phyloP scores from a whole-genome alignment of 2,329 filamentous ascomycete species.

The Chrysoporthe austroafricana region DNA sequence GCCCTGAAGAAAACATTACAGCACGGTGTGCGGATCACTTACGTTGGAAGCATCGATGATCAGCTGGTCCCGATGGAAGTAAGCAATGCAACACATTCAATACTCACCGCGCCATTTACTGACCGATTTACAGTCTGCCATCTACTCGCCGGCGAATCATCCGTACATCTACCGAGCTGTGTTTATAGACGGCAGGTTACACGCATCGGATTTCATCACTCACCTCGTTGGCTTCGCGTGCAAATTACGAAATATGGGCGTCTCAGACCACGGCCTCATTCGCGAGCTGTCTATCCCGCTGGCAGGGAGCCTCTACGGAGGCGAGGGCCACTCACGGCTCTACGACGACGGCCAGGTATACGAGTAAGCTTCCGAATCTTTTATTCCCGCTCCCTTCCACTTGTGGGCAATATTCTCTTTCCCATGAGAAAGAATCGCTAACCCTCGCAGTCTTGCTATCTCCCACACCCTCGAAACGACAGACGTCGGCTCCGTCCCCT shows the following conservation, averaged over 20 bases:
- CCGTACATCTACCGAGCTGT: slow-evolving; percentile 95
- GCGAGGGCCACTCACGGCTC: slow-evolving; percentile 89
- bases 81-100: slow-evolving; percentile 47
- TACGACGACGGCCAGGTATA: slow-evolving; percentile 92
- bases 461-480: slow-evolving; percentile 76
- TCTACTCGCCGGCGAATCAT: slow-evolving; percentile 83
- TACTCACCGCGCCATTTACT: too few species aligned
- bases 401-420: not conserved
- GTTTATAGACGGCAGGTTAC: slow-evolving; percentile 90
- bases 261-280: slow-evolving; percentile 91
- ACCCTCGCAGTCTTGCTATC: slow-evolving; percentile 60
- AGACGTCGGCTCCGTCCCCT: slow-evolving; percentile 49
- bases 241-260: slow-evolving; percentile 89
- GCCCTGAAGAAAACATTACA: slow-evolving; percentile 75
- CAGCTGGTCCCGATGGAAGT: slow-evolving; percentile 87
- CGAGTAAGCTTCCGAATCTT: slow-evolving; percentile 51
- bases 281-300: slow-evolving; percentile 86
- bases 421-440: not conserved
- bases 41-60: slow-evolving; percentile 93
- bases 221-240: slow-evolving; percentile 91
- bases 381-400: not conserved
- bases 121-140: slow-evolving; percentile 62
- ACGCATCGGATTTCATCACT: slow-evolving; percentile 91
- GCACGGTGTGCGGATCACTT: slow-evolving; percentile 82
- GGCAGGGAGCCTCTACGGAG: slow-evolving; percentile 87